Evolutionary conservation across 345 rosid genomes (phyloP), one percentile per base, ranked within the genome.

Genomic region (Rhodomyrtus tomentosa): DNA sequence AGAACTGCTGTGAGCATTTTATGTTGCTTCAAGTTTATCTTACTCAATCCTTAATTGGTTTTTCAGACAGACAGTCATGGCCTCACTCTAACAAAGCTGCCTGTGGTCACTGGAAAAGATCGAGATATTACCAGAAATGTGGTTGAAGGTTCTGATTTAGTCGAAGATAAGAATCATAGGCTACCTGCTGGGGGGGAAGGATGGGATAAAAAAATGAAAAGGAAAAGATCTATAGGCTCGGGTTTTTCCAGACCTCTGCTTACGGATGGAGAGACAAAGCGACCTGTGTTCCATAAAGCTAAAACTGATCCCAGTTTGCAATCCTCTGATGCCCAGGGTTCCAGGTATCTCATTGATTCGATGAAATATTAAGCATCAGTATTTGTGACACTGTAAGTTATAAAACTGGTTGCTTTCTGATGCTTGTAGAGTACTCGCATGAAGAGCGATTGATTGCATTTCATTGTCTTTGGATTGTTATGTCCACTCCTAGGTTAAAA

Each of bases 121-220:
- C 90, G 87, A 87, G 93, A 92, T 25, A 53, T 84, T 82, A 87
- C 82, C 42, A 85, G 90, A 86, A 90, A 93, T 82, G 84, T 84
- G 16, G 82, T 88, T 86, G 92, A 90, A 50, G 88, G 83, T 88
- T 89, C 92, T 88, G 89, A 88, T 85, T 50, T 87, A 45, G 81
- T 87, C 11, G 93, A 91, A 86, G 95, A 91, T 85, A 93, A 90
- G 87, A 83, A 87, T 74, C 89, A 89, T 42, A 89, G 89, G 86
- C 81, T 93, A 87, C 89, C 93, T 84, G 88, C 89, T 83, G 92
- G 91, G 83, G 93, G 92, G 76, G 95, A 93, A 84, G 91, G 93
- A 45, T 93, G 95, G 95, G 93, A 91, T 48, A 90, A 86, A 84
- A 93, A 88, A 88, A 89, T 89, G 89, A 91, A 89, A 89, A 89